Percentiles rank a stretch among this genome's conserved stretches.
These are phyloP conservation scores for Debaryomyces nepalensis DNA, from an alignment of 1,139 yeast genomes.

Conservation along the genomic window DNA sequence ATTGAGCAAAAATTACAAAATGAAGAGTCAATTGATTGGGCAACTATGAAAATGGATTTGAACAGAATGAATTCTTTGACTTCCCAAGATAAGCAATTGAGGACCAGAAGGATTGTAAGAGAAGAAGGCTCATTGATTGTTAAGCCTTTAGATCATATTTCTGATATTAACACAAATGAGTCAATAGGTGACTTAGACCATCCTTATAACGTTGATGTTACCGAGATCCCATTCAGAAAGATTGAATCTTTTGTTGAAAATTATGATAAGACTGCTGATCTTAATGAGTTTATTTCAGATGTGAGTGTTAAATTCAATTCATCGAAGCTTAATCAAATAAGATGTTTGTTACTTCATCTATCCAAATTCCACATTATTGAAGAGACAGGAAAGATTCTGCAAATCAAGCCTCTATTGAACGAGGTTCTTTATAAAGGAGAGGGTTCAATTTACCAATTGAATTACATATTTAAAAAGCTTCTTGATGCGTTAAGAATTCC, in stretches of 20 bases:
- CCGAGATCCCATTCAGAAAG: constrained; percentile 26
- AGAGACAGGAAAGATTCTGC: constrained; percentile 43
- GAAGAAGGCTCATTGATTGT: constrained; percentile 65
- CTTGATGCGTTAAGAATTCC: constrained; percentile 72
- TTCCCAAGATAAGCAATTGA: constrained; percentile 65
- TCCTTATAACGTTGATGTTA: constrained; percentile 24
- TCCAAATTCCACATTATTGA: constrained; percentile 46
- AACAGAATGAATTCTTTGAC: constrained; percentile 79
- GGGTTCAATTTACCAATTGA: constrained; percentile 71
- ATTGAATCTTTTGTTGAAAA: constrained; percentile 39
- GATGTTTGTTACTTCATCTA: constrained; percentile 46
- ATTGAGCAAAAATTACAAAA: constrained; percentile 42
- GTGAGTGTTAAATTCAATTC: constrained; percentile 45
- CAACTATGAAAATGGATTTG: constrained; percentile 54
- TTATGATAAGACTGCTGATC: constrained; percentile 36
- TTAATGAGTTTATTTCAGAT: constrained; percentile 52
- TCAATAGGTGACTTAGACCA: constrained; percentile 31
- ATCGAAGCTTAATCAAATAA: constrained; percentile 40
- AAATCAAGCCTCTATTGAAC: constrained; percentile 44
- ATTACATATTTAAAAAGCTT: constrained; percentile 74
- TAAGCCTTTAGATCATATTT: constrained; percentile 69
- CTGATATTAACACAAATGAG: constrained; percentile 54
- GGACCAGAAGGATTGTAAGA: constrained; percentile 72
- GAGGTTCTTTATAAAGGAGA: constrained; percentile 46
- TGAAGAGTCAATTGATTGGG: constrained; percentile 45